Base-by-base conservation (phyloP, 2,329 filamentous ascomycete genomes). In the Cucurbitaria berberidis region DNA sequence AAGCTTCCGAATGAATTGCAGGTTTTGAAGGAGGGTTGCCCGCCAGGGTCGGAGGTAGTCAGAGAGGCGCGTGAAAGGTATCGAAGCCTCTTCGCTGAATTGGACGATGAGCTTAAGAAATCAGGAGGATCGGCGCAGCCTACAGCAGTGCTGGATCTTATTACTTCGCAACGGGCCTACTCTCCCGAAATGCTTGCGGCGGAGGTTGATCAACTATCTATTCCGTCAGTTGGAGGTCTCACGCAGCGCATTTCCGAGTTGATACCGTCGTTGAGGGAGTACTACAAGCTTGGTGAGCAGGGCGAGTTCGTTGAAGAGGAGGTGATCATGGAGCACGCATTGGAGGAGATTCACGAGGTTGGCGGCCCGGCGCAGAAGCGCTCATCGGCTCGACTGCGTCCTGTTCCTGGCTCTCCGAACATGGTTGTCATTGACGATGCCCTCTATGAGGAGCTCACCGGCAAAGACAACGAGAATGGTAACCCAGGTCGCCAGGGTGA, bases 181-280 rank as follows among this genome's bases (percentile, higher is more conserved):
- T 78, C 77, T 5, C 74, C 76, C 13, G 69, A 77, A 32, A 46
- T 30, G 42, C 43, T 61, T n/a, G 68, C 80, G 22, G 71, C 70
- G 36, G 79, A 81, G 62, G 71, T 80, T 59, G 76, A 80, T 22
- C 72, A 75, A 26, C 63, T 81, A 19, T 76, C 75, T 4, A 76
- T 82, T 21, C 80, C 80, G 15, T 80, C 76, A 4, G 73, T 81
- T 15, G 71, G 69, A 24, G 76, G 72, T 10, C 68, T 81, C 7
- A 80, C 78, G 1, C 72, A 79, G 44, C 74, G 78, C 18, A 64
- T 81, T 11, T 80, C 78, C 0, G 76, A 78, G 62, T 67, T 80
- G 11, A 59, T 81, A 16, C 79, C 79, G 5, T 76, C 76, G 9
- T 57, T 82, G 45, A 73, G 66, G 21, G 74, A 75, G 45, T 68